Conservation (phyloP, 208 protist species). For the Leishmania tarentolae region DNA sequence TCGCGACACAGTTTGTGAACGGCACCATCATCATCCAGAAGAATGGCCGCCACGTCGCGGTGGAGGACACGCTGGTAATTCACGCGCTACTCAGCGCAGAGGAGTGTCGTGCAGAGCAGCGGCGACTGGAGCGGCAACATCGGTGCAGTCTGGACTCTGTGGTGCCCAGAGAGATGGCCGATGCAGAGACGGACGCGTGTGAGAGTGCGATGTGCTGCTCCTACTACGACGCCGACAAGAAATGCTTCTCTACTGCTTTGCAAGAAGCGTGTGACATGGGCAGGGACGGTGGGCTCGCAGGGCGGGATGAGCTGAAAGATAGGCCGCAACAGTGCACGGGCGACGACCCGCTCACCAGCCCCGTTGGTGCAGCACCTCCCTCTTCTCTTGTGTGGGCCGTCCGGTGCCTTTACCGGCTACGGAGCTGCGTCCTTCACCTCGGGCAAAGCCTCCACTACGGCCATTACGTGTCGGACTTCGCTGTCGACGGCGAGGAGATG, state of each 20-base stretch:
- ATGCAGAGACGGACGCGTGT: neutral
- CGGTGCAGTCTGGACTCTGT: neutral
- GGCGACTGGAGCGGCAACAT: neutral
- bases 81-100: constrained; percentile 26
- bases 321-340: neutral
- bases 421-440: constrained; percentile 56
- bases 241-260: constrained; percentile 33
- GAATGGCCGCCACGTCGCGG: constrained; percentile 22
- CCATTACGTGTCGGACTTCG: constrained; percentile 77
- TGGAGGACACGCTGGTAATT: constrained; percentile 28
- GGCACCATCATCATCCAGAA: constrained; percentile 33
- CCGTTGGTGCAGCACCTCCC: neutral
- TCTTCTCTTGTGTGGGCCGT: constrained; percentile 18
- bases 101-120: constrained; percentile 10
- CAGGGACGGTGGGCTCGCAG: neutral
- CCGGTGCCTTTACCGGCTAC: constrained; percentile 49
- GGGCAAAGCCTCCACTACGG: constrained; percentile 50
- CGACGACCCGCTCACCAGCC: neutral
- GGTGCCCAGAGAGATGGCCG: neutral
- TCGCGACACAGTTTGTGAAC: constrained; percentile 48
- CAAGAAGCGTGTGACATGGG: neutral
- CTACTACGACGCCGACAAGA: constrained; percentile 28
- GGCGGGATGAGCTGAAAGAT: neutral
- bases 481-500: constrained; percentile 14
- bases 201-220: neutral